These are phyloP conservation scores for Rauvolfia tetraphylla DNA, from an alignment of 257 asterid species.

Conservation along the genomic window DNA sequence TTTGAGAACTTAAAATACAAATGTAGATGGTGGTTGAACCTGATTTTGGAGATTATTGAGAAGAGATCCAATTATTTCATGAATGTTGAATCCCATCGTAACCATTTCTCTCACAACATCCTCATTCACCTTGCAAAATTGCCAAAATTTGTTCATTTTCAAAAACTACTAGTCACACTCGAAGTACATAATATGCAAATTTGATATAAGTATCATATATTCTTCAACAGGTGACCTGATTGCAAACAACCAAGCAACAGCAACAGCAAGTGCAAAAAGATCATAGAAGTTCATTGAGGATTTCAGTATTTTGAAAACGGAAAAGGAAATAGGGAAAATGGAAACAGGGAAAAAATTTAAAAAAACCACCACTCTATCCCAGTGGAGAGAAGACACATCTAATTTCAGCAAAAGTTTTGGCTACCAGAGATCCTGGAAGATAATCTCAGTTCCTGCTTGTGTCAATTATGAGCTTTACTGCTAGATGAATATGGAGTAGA, in stretches of 20 bases:
- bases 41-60: slow-evolving; percentile 41
- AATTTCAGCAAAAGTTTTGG: neutral
- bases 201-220: neutral
- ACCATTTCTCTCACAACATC: slow-evolving; percentile 39
- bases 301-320: neutral
- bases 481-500: neutral
- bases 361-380: too few species aligned
- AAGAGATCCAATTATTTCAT: slow-evolving; percentile 41
- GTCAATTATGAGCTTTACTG: neutral
- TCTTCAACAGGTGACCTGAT: neutral
- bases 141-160: neutral
- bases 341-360: too few species aligned
- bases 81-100: slow-evolving; percentile 37
- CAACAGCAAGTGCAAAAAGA: neutral
- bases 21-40: slow-evolving; percentile 28
- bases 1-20: neutral
- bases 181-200: neutral
- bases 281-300: neutral
- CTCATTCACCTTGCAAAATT: slow-evolving; percentile 35
- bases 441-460: neutral
- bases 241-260: neutral
- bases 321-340: too few species aligned
- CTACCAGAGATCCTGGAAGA: neutral
- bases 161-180: neutral
- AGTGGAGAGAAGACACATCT: neutral